Base-by-base conservation (phyloP, 2,329 filamentous ascomycete genomes). In the Colletotrichum cuscutae region DNA sequence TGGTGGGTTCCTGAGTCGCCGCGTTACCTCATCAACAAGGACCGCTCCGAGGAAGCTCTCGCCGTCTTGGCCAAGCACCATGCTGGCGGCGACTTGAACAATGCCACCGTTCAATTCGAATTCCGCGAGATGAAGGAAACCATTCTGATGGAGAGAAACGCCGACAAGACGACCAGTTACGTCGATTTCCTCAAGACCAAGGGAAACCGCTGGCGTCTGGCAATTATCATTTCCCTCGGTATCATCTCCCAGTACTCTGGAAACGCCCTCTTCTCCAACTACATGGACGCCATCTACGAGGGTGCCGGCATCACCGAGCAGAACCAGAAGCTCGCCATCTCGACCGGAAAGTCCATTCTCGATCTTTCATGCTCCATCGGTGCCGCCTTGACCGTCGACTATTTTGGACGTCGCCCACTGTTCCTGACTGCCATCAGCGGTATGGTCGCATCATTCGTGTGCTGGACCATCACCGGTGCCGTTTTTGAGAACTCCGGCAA, bases 1-100 rank as follows among this genome's bases (percentile, higher is more conserved):
- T 93, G 88, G 83, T 90, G 85, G 82, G 83, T 93, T n/a, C 91
- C 92, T 5, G 92, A 94, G 81, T 91, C 88, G 0, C 92, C 91
- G 0, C 87, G 91, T 74, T 94, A 87, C 83, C 87, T 93, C 15
- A 85, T 92, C 76, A 85, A 87, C 77, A 91, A 91, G 81, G 91
- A 92, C 76, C 87, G 88, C 42, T 85, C 89, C 73, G 89, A 91
- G 15, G 87, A 93, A 76, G 92, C 91, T 5, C 84, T 92, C 12
- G 80, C 84, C 1, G 88, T 92, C 5, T 85, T 94, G 5, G 86
- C 88, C 65, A 89, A 90, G 77, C 90, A 91, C 77, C 92, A 94
- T 77, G 90, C 87, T 28, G 89, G 90, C 24, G 90, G 90, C 54
- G 85, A 91, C 77, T 80, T 78, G 66, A 84, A 88, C 78, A 88